phyloP scores from a whole-genome alignment of 345 rosid genomes.

The Melaleuca alternifolia region DNA sequence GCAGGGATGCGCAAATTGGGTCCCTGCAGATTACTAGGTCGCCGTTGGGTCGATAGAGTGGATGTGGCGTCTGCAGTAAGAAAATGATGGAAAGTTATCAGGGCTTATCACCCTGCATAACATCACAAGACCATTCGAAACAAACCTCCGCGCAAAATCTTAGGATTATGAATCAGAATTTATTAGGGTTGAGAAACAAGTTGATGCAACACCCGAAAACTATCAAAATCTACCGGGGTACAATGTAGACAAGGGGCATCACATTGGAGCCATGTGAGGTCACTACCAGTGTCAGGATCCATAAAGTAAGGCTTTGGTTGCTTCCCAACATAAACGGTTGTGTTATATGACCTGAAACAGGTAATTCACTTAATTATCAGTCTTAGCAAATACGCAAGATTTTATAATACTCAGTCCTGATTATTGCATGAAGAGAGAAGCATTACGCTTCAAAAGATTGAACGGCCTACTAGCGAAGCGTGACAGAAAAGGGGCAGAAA shows the following conservation, averaged over 20 bases:
- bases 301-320: slow-evolving; percentile 85
- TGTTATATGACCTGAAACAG: slow-evolving; percentile 53
- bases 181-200: background rate
- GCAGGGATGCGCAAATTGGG: slow-evolving; percentile 72
- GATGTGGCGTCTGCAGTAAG: slow-evolving; percentile 67
- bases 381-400: background rate
- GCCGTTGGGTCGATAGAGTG: slow-evolving; percentile 58
- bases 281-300: slow-evolving; percentile 92
- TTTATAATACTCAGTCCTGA: background rate
- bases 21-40: slow-evolving; percentile 63
- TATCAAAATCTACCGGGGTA: slow-evolving; percentile 25
- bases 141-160: background rate
- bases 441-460: background rate
- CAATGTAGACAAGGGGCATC: slow-evolving; percentile 72
- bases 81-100: background rate
- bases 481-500: background rate
- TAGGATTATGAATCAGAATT: background rate
- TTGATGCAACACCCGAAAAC: background rate
- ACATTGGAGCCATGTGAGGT: slow-evolving; percentile 97
- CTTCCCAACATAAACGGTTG: slow-evolving; percentile 58
- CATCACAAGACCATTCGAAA: background rate
- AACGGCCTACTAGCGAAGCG: background rate
- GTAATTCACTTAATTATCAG: background rate
- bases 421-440: background rate
- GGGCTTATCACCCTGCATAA: background rate